These are phyloP conservation scores for Paecilomyces sp. DNA, from an alignment of 2,329 filamentous ascomycete species.

Conservation along the genomic window DNA sequence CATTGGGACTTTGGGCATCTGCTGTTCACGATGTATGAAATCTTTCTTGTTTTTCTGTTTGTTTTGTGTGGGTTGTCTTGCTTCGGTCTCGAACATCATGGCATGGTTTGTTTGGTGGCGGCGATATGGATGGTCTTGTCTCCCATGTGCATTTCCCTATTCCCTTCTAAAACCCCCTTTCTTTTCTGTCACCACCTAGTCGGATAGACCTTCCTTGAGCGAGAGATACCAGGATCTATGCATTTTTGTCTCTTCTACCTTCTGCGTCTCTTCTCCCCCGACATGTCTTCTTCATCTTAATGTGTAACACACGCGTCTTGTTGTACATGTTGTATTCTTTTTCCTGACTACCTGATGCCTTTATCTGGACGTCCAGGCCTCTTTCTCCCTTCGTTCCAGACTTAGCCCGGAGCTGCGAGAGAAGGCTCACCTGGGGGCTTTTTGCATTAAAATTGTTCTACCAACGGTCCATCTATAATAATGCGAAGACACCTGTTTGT, in stretches of 20 bases:
- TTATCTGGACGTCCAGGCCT: not conserved
- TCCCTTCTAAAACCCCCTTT: constrained; percentile 8
- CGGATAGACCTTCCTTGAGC: constrained; percentile 32
- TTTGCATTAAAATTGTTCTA: not conserved
- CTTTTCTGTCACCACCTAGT: constrained; percentile 18
- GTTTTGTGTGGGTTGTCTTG: constrained; percentile 7
- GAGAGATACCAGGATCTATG: constrained; percentile 36
- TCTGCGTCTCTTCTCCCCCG: not conserved
- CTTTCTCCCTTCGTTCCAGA: not conserved
- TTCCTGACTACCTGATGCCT: not conserved
- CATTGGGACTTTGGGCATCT: constrained; percentile 5
- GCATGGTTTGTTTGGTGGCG: constrained; percentile 23
- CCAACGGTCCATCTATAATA: not conserved
- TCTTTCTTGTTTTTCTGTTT: constrained; percentile 5
- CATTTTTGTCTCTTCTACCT: constrained; percentile 17
- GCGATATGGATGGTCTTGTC: constrained; percentile 28
- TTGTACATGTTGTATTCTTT: not conserved
- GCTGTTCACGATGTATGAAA: constrained; percentile 11
- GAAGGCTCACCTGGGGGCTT: not conserved
- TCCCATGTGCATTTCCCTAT: constrained; percentile 22
- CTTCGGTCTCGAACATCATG: constrained; percentile 18
- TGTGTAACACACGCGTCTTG: constrained; percentile 4
- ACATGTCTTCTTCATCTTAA: not conserved
- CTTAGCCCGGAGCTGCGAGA: not conserved
- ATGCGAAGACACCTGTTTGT: not conserved